Evolutionary conservation across 2,329 filamentous ascomycete species (phyloP), one percentile per base, ranked within the genome.

Genomic region (Fusarium brevicatenulatum): DNA sequence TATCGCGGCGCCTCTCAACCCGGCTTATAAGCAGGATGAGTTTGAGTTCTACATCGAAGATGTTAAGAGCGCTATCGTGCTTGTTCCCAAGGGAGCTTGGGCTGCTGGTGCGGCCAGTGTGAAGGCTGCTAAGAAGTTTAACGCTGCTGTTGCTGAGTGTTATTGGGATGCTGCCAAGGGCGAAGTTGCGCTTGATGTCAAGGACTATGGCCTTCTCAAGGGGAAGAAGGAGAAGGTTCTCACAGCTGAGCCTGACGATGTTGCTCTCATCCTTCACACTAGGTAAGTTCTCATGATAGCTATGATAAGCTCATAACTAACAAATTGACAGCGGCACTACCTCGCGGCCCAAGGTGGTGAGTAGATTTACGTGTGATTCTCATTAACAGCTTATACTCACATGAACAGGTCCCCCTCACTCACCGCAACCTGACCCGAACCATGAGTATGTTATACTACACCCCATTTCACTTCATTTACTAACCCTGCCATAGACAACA

Each of bases 1-100:
- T 36, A 92, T 96, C 75, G 94, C 94, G 12, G 94, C 94, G 7
- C 94, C 94, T n/a, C 85, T 97, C 73, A 97, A 97, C 82, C 91
- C 94, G 44, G 92, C 91, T 49, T 97, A 97, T 86, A 97, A 95
- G 85, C 93, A 96, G 82, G 91, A 91, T 64, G 94, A 97, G 82
- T 96, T 95, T 80, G 94, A 96, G 81, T 97, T 97, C 83, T 97
- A 96, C 82, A 95, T 97, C 78, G 92, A 95, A 73, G 94, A 97
- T 80, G 86, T 97, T 76, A 93, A 91, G 79, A 95, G 94, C 9
- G 91, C 91, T 39, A 85, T 97, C 66, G 89, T 94, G 37, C 86
- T 97, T 40, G 92, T 97, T 15, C 93, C 94, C 18, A 86, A 86
- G 75, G 93, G 93, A 21, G 89, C 91, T 19, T 93, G 90, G 77